Evolutionary conservation across 805 yeast genomes (phyloP).

Genomic region (Wickerhamiella musiphila): DNA sequence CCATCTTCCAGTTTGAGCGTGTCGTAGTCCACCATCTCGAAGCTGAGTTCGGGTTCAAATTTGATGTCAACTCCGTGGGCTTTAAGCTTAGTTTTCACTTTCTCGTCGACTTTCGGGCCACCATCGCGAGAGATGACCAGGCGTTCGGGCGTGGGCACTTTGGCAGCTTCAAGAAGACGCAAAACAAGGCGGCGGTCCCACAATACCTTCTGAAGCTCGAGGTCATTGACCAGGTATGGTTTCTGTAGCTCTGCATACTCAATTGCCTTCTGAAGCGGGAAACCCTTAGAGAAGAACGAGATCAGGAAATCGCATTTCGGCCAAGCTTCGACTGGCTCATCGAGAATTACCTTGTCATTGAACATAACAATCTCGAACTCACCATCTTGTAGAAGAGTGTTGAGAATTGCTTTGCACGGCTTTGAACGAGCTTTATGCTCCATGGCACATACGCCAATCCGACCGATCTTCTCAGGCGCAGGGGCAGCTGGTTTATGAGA

Average conservation of each 20-base stretch:
- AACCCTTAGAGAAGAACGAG: constrained; percentile 87
- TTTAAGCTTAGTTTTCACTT: constrained; percentile 40
- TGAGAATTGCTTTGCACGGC: constrained; percentile 84
- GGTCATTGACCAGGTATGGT: constrained; percentile 78
- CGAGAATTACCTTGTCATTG: constrained; percentile 92
- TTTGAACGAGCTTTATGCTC: constrained; percentile 90
- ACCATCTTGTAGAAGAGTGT: constrained; percentile 74
- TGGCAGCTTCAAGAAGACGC: constrained; percentile 53
- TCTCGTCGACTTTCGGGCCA: constrained; percentile 72
- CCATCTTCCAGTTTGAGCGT: constrained; percentile 71
- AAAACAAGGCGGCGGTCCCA: constrained; percentile 94
- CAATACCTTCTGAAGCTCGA: constrained; percentile 77
- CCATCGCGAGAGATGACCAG: constrained; percentile 90
- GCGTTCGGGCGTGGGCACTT: constrained; percentile 82
- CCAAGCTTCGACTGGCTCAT: constrained; percentile 91
- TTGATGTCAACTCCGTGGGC: constrained; percentile 40
- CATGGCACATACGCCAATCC: constrained; percentile 98
- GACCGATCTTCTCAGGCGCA: constrained; percentile 35
- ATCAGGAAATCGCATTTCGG: constrained; percentile 95
- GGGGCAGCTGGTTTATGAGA: background rate
- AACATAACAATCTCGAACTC: constrained; percentile 94
- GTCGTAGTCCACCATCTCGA: constrained; percentile 75
- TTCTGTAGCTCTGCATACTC: constrained; percentile 73
- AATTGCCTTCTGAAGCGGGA: constrained; percentile 92
- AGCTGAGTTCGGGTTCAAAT: constrained; percentile 43